Base-by-base conservation (phyloP, 208 protist genomes). In the Acanthamoeba triangularis region DNA sequence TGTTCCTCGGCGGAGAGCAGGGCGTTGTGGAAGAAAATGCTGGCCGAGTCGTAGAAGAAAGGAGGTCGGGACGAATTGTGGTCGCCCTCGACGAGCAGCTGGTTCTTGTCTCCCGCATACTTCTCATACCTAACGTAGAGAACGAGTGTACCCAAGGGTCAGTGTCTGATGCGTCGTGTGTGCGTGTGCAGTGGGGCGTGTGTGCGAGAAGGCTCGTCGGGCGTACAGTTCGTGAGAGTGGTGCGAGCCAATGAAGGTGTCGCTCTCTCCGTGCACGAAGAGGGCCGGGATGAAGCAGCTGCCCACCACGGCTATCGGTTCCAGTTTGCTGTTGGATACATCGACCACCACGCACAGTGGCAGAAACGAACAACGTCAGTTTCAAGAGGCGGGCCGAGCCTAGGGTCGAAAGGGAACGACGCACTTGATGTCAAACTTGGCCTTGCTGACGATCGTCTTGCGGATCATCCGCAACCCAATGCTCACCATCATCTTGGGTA, bases 341-440 rank as follows among this genome's bases (percentile, higher is more conserved):
- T 4, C 13, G 37, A 7, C 52, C 8, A 25, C 8, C 2, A 93
- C 44, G 35, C 25, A 93, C 5, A 76, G 85, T 41, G 20, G 35
- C 10, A 16, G 18, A 44, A n/a, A 0, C 16, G n/a, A 23, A 76
- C 3, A 28, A 8, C 84, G 63, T 16, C 35, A 28, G 14, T 10
- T 52, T 3, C 11, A 23, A 87, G 54, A 63, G 14, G 78, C 16
- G 20, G 54, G 8, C 49, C 13, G 5, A 54, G 49, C 49, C 49
- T 13, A 54, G 13, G 3, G 3, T 47, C 20, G 49, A 10, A 25
- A 25, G 37, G 65, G 30, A 10, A 25, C 28, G 25, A 52, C 37
- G 82, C 98, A 98, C 91, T 99, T 97, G 47, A 99, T 99, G 94
- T 99, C 98, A 97, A 99, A 99, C 30, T 97, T 95, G 33, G 98